Conservation (phyloP, 352 stramenopile species). For the Phytophthora boehmeriae region DNA sequence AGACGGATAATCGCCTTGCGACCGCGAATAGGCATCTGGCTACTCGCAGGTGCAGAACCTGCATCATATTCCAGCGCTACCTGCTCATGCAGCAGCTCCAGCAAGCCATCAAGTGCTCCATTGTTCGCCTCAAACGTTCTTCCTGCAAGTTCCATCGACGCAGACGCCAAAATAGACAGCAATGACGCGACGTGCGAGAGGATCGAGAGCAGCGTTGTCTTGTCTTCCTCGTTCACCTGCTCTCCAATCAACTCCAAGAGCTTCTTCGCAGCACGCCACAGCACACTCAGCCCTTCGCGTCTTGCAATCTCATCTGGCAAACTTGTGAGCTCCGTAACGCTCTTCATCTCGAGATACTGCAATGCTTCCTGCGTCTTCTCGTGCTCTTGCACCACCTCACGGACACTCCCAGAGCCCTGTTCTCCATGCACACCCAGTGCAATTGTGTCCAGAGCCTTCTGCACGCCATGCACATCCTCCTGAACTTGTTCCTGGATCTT, state of each 20-base stretch:
- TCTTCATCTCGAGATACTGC: slow-evolving; percentile 82
- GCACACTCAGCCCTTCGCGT: slow-evolving; percentile 56
- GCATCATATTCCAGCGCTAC: slow-evolving; percentile 59
- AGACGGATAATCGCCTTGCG: slow-evolving; percentile 75
- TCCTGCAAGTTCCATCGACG: slow-evolving; percentile 55
- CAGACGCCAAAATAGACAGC: slow-evolving; percentile 61
- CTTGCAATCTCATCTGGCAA: slow-evolving; percentile 61
- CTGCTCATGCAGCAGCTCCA: slow-evolving; percentile 56
- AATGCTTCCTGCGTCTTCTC: slow-evolving; percentile 65
- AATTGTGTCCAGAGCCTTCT: slow-evolving; percentile 77
- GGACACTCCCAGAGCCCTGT: slow-evolving; percentile 9
- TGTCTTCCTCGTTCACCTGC: slow-evolving; percentile 12
- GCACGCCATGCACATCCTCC: slow-evolving; percentile 78
- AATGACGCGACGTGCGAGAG: slow-evolving; percentile 55
- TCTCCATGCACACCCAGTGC: slow-evolving; percentile 29
- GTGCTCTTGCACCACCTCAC: slow-evolving; percentile 36
- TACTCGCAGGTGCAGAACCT: slow-evolving; percentile 3
- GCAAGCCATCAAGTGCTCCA: slow-evolving; percentile 21
- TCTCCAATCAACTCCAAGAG: slow-evolving; percentile 36
- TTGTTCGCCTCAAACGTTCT: slow-evolving; percentile 32
- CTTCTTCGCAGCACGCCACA: slow-evolving; percentile 51
- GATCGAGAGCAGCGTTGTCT: slow-evolving; percentile 31
- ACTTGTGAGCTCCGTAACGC: slow-evolving; percentile 53
- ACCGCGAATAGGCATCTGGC: slow-evolving; percentile 40
- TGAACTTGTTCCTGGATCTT: slow-evolving; percentile 79